phyloP scores from a whole-genome alignment of 2,329 filamentous ascomycete genomes.

The Madurella fahalii region DNA sequence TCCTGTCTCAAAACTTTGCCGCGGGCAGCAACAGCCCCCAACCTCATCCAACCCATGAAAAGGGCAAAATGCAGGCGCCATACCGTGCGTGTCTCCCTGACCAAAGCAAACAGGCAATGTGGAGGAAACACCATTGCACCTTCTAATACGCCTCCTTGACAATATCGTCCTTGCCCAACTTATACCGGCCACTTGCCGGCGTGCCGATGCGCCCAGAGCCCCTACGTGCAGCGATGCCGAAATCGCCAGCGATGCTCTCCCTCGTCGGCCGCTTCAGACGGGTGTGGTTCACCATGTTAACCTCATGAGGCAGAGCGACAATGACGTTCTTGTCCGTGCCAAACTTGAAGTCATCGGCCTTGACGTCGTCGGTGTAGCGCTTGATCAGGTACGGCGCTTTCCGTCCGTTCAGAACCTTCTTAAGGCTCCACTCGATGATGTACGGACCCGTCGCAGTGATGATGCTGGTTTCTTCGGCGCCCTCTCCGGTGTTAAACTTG shows the following conservation, averaged over 20 bases:
- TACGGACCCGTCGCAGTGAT: conserved; percentile 96
- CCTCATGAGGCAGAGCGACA: conserved; percentile 92
- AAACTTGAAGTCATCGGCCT: conserved; percentile 97
- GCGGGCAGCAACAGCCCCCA: neutral
- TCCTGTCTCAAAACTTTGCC: neutral
- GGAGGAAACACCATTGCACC: neutral
- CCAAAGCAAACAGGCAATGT: neutral
- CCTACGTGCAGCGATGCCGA: conserved; percentile 41
- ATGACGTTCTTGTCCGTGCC: conserved; percentile 98
- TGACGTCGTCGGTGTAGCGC: conserved; percentile 90
- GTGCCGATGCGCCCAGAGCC: conserved; percentile 51
- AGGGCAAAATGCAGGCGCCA: neutral
- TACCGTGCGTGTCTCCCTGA: neutral
- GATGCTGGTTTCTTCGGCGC: conserved; percentile 82
- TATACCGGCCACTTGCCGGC: conserved; percentile 58
- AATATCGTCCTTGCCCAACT: conserved; percentile 75
- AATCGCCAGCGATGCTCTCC: conserved; percentile 78
- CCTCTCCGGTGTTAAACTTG: conserved; percentile 86
- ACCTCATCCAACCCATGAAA: neutral
- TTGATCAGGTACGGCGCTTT: conserved; percentile 96
- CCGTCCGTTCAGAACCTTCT: conserved; percentile 75
- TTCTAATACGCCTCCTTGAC: conserved; percentile 42
- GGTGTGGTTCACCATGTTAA: conserved; percentile 92
- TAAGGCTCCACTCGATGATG: conserved; percentile 93
- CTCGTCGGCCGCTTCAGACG: conserved; percentile 82